Base-by-base conservation (phyloP, 768 basidiomycete genomes). In the Strobilomyces dryophilus region DNA sequence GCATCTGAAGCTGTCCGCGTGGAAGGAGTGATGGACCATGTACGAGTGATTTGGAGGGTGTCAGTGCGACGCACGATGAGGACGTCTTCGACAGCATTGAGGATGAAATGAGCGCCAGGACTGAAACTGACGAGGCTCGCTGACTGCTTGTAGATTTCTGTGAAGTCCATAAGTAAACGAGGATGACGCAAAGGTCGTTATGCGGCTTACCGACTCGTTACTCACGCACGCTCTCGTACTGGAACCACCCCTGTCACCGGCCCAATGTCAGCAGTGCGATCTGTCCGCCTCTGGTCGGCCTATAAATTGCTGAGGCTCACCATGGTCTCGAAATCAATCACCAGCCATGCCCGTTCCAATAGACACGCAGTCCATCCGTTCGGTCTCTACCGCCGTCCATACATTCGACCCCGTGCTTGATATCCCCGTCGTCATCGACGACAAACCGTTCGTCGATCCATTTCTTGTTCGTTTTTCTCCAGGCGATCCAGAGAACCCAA, bases 61-160 rank as follows among this genome's bases (percentile, higher is more conserved):
- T 92, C 85, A 9, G 92, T 81, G 43, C 88, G 85, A 40, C 94
- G 82, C 17, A 98, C 78, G 59, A 97, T 84, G 47, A 97, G 75
- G 49, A 89, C 78, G 62, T 92, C 85, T 58, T 85, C 78, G 26
- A 88, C 77, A 2, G 89, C 87, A 8, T 86, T 91, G 20, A 94
- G 80, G 57, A 95, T 79, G 63, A 93, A 92, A 53, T 93, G 88
- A 0, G 89, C 82, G 14, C 92, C 92, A 2, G 91, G 86, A 60
- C 92, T 95, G 73, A 92, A 94, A 17, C 77, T 67, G 54, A 90
- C 89, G 40, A 90, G 79, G n/a, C 71, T 77, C 8, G 74, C 70
- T 6, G 89, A 79, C 45, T 91, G 89, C 56, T 79, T 81, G 77
- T 92, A 92, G 56, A 89, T 78, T 66, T 92, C 88, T 18, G 91